Evolutionary conservation across 257 asterid species (phyloP), one percentile per base, ranked within the genome.

Genomic region (Henckelia pumila): DNA sequence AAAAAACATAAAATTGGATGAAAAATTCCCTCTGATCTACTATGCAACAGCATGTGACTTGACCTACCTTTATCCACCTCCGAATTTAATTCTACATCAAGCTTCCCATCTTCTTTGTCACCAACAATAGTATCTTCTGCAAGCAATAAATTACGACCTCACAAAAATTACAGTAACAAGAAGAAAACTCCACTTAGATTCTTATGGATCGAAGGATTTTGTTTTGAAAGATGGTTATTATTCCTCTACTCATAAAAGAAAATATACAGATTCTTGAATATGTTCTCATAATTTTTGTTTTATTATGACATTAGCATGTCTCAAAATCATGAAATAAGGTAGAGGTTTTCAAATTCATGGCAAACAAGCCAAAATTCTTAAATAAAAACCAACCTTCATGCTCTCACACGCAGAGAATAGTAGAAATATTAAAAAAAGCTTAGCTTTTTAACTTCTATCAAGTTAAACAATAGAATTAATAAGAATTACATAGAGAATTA

Each of bases 111-210:
- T 70, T 77, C 88, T 4, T 67, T 14, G 47, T 37, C 40, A 69
- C 56, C 74, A 64, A 63, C 61, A 60, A 52, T 53, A 24, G 65
- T 37, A 67, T 77, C 89, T 67, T 81, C 84, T 58, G 82, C 86
- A 71, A 69, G 62, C 63, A 57, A 53, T 24, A 72, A 81, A 32
- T 68, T 30, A 68, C 61, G 53, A 59, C 44, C 56, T 8, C 61
- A 30, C 56, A 55, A 30, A 7, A 24, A 8, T 52, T 17, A 19
- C 11, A 33, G 50, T 0, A 44, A 69, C 8, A 7, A 24, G 32
- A 25, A 49, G 3, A 26, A 47, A 3, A 49, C 33, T 32, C 4
- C 1, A 44, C 16, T 20, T 0, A 50, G 28, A 24, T n/a, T 40
- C 52, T 23, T 53, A 68, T 8, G 65, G 33, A 63, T 66, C 59